These are phyloP conservation scores for Sistotremastrum suecicum DNA, from an alignment of 768 basidiomycete genomes.

Conservation along the genomic window DNA sequence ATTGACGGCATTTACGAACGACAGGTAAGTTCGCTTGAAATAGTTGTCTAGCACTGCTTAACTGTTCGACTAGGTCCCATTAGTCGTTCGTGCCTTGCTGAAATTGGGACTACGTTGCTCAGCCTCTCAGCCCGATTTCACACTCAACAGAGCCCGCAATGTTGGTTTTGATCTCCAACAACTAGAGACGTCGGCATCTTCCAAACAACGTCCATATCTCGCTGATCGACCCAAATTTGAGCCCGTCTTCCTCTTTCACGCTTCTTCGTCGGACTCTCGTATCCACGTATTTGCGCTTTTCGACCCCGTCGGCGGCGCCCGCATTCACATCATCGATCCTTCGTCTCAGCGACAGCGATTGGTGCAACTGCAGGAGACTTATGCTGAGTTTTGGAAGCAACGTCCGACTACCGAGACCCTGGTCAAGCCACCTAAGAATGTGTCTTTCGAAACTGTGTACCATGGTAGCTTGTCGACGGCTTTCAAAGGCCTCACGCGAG, in stretches of 20 bases:
- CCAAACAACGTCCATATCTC: conserved; percentile 44
- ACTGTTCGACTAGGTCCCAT: conserved; percentile 45
- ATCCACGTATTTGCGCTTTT: conserved; percentile 87
- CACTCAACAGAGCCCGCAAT: conserved; percentile 71
- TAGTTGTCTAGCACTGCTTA: neutral
- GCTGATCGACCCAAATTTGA: no score
- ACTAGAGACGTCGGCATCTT: conserved; percentile 46
- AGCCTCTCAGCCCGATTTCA: conserved; percentile 47
- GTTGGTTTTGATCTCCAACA: conserved; percentile 74
- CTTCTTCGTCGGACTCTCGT: conserved; percentile 51
- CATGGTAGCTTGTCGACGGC: conserved; percentile 69
- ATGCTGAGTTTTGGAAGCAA: conserved; percentile 46
- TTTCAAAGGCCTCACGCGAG: conserved; percentile 75
- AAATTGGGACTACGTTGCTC: conserved; percentile 75
- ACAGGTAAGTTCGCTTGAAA: conserved; percentile 39
- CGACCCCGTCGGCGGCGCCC: conserved; percentile 51
- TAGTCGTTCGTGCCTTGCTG: conserved; percentile 67
- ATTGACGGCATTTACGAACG: conserved; percentile 92
- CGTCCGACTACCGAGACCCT: conserved; percentile 49
- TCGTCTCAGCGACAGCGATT: conserved; percentile 78
- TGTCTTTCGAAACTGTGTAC: conserved; percentile 41
- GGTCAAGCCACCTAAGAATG: conserved; percentile 33
- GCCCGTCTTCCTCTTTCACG: conserved; percentile 72
- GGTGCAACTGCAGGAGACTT: conserved; percentile 60
- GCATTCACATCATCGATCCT: conserved; percentile 82